Base-by-base conservation (phyloP, 1,284 basidiomycete genomes). In the Meripilus lineatus region DNA sequence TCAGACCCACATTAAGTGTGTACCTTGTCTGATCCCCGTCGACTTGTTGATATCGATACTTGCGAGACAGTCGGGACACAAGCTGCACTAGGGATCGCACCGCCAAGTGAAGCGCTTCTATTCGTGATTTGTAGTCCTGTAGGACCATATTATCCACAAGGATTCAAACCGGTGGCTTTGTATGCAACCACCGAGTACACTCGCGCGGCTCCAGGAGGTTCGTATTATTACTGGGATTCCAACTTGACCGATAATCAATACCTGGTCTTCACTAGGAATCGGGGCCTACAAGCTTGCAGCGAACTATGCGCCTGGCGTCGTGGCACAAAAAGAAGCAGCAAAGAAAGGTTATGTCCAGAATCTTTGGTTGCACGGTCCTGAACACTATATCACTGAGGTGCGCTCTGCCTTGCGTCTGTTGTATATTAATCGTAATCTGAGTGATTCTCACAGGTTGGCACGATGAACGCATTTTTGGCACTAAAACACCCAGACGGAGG, bases 381-480 rank as follows among this genome's bases (percentile, higher is more conserved):
- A 94, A 47, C 88, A 95, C 60, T 70, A 85, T 57, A 67, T 95
- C 42, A 95, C 93, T 0, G 93, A 90, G 68, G 77, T 75, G 40
- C n/a, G n/a, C 26, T 49, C 49, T 13, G 6, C 14, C 45, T 14
- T 7, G 6, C n/a, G n/a, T n/a, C n/a, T n/a, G n/a, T n/a, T n/a
- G n/a, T n/a, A n/a, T n/a, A n/a, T 18, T 13, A 13, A 8, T 18
- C 13, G 11, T 38, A 24, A 17, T 49, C 80, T 77, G 88, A 92
- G 25, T n/a, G n/a, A n/a, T n/a, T n/a, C n/a, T n/a, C n/a, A n/a
- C n/a, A n/a, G n/a, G n/a, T n/a, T n/a, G 94, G 94, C 23, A 94
- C 93, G 1, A 98, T 99, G 96, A 99, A 99, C 69, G 70, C 95
- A 58, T 96, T 98, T 51, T 79, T 91, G 34, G 93, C 85, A 0